Base-by-base conservation (phyloP, 805 yeast species). In the Candida michaelii region DNA sequence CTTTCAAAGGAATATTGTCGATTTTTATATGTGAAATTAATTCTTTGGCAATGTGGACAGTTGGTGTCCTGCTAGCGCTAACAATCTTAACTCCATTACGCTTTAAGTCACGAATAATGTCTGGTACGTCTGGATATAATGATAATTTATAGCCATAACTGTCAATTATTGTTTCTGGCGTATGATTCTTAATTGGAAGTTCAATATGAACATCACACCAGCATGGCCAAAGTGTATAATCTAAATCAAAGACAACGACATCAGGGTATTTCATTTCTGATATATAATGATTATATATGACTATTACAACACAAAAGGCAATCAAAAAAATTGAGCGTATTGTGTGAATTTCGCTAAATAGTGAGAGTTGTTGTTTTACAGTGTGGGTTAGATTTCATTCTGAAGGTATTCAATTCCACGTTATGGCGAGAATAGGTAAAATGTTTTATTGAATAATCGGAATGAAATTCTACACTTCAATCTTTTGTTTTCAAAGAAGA, bases 161-260 rank as follows among this genome's bases (percentile, higher is more conserved):
- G 52, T 85, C 91, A 1, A 68, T 63, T 2, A 82, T 67, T 3
- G 60, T 54, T 12, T 60, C 53, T 10, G 63, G 63, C 12, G 62
- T 53, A 14, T 47, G 43, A n/a, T 66, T 54, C 41, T 66, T 67
- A 16, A 82, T 44, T 0, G 90, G 90, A 6, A 77, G 64, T 2
- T 69, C 59, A 15, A 85, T 70, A 54, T 85, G 90, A 1, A 88
- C 83, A 52, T 85, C 90, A 59, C 90, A 84, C 90, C 90, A 85
- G 47, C 83, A 80, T 39, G 85, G 90, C 93, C 93, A 85, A 25
- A 85, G 60, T 0, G 93, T 85, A 54, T 80, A 85, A 57, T 85
- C 93, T 32, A 85, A 63, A 50, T 85, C 93, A 56, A 85, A 83
- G 0, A 85, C 89, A 9, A 83, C 81, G 1, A 78, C 81, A 29